These are phyloP conservation scores for Talaromyces amestolkiae DNA, from an alignment of 2,329 filamentous ascomycete species.

Conservation along the genomic window DNA sequence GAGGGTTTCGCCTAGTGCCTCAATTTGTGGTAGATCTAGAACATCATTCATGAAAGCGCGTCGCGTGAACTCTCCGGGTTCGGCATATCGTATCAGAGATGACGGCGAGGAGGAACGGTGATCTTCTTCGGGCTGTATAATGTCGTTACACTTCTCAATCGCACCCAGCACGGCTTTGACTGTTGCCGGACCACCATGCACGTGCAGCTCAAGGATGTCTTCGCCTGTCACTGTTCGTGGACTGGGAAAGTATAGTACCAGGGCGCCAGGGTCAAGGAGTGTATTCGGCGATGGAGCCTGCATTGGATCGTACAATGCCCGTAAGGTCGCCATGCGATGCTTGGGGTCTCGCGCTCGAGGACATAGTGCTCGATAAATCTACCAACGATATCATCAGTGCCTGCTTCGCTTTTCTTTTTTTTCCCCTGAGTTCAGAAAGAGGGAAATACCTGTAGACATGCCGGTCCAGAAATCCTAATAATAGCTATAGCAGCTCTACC, in stretches of 20 bases:
- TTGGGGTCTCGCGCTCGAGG: constrained; percentile 54
- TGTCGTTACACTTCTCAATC: constrained; percentile 53
- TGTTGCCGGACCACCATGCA: constrained; percentile 89
- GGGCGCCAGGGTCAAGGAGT: constrained; percentile 70
- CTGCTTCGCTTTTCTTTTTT: neutral
- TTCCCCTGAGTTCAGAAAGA: neutral
- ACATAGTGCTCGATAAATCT: constrained; percentile 66
- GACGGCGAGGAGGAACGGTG: constrained; percentile 11
- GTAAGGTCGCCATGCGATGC: constrained; percentile 66
- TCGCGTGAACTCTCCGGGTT: constrained; percentile 91
- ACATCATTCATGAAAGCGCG: constrained; percentile 85
- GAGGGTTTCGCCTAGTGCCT: constrained; percentile 61
- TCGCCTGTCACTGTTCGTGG: constrained; percentile 88
- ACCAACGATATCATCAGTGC: neutral
- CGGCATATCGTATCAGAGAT: constrained; percentile 71
- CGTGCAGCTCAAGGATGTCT: constrained; percentile 85
- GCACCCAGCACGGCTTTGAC: constrained; percentile 81
- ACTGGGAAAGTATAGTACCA: constrained; percentile 77
- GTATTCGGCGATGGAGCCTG: constrained; percentile 37
- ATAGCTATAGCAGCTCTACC: constrained; percentile 89
- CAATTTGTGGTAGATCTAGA: constrained; percentile 80
- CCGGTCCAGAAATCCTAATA: constrained; percentile 78
- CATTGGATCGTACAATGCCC: constrained; percentile 66
- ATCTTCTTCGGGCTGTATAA: neutral
- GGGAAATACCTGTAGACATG: constrained; percentile 61